Evolutionary conservation across 1,284 basidiomycete genomes (phyloP), one percentile per base, ranked within the genome.

Genomic region (Coriolopsis trogii): DNA sequence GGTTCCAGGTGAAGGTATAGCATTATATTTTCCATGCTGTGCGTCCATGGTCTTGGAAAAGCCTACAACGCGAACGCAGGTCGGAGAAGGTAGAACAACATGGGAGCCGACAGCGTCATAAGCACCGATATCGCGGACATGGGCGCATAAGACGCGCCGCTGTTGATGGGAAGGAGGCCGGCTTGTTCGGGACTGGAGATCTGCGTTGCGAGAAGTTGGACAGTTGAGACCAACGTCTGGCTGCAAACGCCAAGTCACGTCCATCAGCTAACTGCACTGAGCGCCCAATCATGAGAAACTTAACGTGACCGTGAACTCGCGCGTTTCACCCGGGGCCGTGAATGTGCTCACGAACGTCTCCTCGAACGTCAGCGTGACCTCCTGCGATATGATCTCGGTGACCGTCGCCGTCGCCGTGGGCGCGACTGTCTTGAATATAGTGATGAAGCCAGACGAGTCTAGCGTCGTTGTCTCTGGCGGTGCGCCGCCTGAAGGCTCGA

Each of bases 91-190:
- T 48, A 53, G 13, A 41, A 15, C 26, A 55, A 41, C 36, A 42
- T 40, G 2, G 24, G 41, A 16, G 16, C 33, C 4, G 45, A 41
- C 21, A 57, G 26, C 3, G 49, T 46, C 45, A 41, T 49, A 15
- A 43, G 31, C 25, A 46, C 28, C 16, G 41, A 28, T 8, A 46
- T 16, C 7, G 41, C 23, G 15, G 53, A 45, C 12, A 43, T 29
- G 6, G 47, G 33, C 26, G 37, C n/a, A 16, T 7, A 7, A 6
- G 37, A 20, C 15, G 51, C 37, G 6, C 51, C 61, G 1, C 62
- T 55, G 50, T 64, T 68, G 37, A 69, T 63, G 8, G 67, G 67
- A 6, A 69, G 58, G 37, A 66, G 59, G 3, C 65, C 66, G 13
- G 46, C 60, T 50, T 55, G 52, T 40, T 52, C 41, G 28, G 58